Percentiles rank a stretch among this genome's conserved stretches.
phyloP scores from a whole-genome alignment of 2,329 filamentous ascomycete species.

The Cytospora piceicola region DNA sequence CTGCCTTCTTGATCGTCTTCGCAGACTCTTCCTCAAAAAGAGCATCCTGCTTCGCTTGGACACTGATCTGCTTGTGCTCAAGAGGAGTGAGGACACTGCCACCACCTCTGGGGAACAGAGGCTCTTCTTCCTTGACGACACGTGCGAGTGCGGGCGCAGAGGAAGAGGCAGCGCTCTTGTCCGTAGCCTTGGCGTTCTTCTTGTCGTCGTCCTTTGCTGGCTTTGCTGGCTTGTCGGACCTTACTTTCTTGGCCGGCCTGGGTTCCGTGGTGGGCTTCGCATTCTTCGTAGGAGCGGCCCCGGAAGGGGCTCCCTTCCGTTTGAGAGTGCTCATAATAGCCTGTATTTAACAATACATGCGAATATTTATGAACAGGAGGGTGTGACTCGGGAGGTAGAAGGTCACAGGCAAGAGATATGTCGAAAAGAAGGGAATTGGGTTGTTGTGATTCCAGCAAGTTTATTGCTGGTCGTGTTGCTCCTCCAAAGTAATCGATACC shows the following conservation, averaged over 20 bases:
- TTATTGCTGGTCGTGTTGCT: background rate
- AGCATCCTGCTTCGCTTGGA: conserved; percentile 90
- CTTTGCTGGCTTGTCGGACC: conserved; percentile 42
- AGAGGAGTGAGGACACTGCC: conserved; percentile 88
- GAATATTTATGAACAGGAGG: background rate
- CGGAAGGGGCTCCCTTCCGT: conserved; percentile 60
- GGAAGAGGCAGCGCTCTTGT: conserved; percentile 27
- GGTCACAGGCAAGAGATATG: background rate
- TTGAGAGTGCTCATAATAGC: conserved; percentile 60
- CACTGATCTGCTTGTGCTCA: conserved; percentile 94
- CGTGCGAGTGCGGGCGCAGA: conserved; percentile 43
- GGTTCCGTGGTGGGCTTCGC: conserved; percentile 51
- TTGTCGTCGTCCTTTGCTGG: conserved; percentile 40
- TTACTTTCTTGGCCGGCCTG: conserved; percentile 54
- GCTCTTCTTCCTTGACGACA: conserved; percentile 76
- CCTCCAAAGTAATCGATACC: background rate
- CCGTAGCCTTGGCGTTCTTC: conserved; percentile 35
- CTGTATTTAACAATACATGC: conserved; percentile 16
- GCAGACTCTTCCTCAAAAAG: conserved; percentile 79
- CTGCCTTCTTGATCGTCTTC: conserved; percentile 50
- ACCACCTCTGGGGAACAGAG: conserved; percentile 89
- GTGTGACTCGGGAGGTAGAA: background rate
- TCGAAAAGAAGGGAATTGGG: background rate
- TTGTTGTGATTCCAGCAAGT: background rate
- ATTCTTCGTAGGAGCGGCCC: conserved; percentile 53